Percentiles rank a stretch among this genome's conserved stretches.
phyloP scores from a whole-genome alignment of 2,329 filamentous ascomycete genomes.

The Paraphaeosphaeria minitans region DNA sequence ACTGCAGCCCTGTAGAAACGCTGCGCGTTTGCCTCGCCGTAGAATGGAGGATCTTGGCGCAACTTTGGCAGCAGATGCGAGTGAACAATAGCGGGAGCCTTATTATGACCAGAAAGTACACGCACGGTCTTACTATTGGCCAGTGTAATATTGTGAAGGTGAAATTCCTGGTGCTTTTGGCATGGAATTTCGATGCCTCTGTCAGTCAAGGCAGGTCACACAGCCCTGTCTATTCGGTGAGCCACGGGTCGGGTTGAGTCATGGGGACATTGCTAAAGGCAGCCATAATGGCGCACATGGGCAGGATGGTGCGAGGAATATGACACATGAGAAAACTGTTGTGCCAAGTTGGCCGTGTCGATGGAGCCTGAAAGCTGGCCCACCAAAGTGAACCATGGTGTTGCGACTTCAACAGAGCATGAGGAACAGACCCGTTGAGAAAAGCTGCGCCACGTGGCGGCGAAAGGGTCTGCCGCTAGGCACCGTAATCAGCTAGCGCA shows the following conservation, averaged over 20 bases:
- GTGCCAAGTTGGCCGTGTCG: neutral
- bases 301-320: neutral
- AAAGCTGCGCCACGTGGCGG: neutral
- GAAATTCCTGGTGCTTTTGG: neutral
- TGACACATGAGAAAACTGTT: too few relatives aligned
- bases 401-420: neutral
- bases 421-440: neutral
- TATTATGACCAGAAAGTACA: neutral
- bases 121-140: neutral
- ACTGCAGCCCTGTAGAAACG: neutral
- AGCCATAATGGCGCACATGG: neutral
- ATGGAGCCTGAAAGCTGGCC: neutral
- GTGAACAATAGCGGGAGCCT: neutral
- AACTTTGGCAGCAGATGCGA: neutral
- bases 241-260: constrained; percentile 4
- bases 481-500: neutral
- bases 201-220: neutral
- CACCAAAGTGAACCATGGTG: neutral
- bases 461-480: neutral
- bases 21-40: neutral
- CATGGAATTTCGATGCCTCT: neutral
- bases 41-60: neutral
- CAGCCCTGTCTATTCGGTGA: neutral
- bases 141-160: neutral
- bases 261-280: neutral